Base-by-base conservation (phyloP, 2,329 filamentous ascomycete species). In the Fonsecaea monophora region DNA sequence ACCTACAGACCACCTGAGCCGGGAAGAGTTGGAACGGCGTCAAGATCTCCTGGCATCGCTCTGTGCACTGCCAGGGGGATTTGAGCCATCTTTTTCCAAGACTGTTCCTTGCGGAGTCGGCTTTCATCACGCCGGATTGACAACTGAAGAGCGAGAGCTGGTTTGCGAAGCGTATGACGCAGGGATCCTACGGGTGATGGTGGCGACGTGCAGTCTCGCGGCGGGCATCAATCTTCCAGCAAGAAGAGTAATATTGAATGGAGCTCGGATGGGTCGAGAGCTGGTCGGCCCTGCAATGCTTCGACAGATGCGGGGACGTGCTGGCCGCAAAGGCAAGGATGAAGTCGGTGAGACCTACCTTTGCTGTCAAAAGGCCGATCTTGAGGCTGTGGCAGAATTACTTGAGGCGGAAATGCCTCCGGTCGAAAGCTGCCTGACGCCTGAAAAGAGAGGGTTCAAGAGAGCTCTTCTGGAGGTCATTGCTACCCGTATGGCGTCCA, bases 161-260 rank as follows among this genome's bases (percentile, higher is more conserved):
- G 84, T 93, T 62, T 87, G 90, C 2, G 84, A 83, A 40, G 90
- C 90, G 12, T 93, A 92, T 70, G 90, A 93, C 74, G 77, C 80
- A 45, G 90, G 90, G 0, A 81, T 85, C 4, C 75, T 93, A 18
- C 89, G 89, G 71, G 86, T 92, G 0, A 88, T 92, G 60, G 87
- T 92, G 15, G 91, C 91, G 42, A 94, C 91, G 1, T 92, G 90
- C 73, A 92, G 90, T 74, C 83, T 94, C 64, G 91, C 91, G n/a
- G 91, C 90, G 13, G 91, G 91, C n/a, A 92, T 94, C 66, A 93
- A 94, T 76, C 79, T 94, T 18, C 82, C 82, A 13, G 91, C 91
- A 7, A 83, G 91, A 61, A 82, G 91, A 70, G 91, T 94, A 0
- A 92, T 94, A 66, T 82, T 92, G 32, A 90, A 92, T 74, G 89